Evolutionary conservation across 495 filamentous ascomycete genomes (phyloP).

Genomic region (Neurospora intermedia): DNA sequence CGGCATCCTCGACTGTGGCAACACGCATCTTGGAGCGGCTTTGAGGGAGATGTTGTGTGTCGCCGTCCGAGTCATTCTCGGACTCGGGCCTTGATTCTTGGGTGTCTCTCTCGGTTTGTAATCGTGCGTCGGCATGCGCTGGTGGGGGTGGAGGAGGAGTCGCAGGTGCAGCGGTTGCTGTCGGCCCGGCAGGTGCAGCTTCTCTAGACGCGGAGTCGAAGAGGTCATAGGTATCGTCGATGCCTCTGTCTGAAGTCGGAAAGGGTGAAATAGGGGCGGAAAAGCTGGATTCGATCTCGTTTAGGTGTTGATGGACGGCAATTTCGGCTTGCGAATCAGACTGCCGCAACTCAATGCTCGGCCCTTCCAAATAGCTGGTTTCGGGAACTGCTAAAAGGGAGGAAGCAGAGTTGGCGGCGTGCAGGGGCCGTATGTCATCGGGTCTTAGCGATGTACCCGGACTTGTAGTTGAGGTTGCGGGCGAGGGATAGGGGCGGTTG

Average conservation of each 20-base stretch:
- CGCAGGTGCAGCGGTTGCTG: slow-evolving; percentile 1
- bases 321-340: slow-evolving; percentile 36
- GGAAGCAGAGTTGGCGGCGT: slow-evolving; percentile 2
- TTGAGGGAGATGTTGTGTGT: neutral
- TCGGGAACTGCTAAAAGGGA: slow-evolving; percentile 14
- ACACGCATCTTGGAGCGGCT: neutral
- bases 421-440: slow-evolving; percentile 20
- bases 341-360: slow-evolving; percentile 25
- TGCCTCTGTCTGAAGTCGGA: slow-evolving; percentile 27
- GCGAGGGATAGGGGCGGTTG: slow-evolving; percentile 5
- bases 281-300: slow-evolving; percentile 86
- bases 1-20: slow-evolving; percentile 6
- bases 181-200: slow-evolving; percentile 1
- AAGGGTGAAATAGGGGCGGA: slow-evolving; percentile 45
- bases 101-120: neutral
- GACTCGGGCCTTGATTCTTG: neutral
- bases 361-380: slow-evolving; percentile 34
- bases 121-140: slow-evolving; percentile 2
- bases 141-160: neutral
- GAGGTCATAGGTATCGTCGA: slow-evolving; percentile 52
- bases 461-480: slow-evolving; percentile 2
- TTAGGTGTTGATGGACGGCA: slow-evolving; percentile 47
- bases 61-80: neutral
- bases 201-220: slow-evolving; percentile 41
- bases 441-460: slow-evolving; percentile 5